A percentile compares a stretch with the other conserved stretches of the same genome.
These are phyloP conservation scores for Phylloboletellus chloephorus DNA, from an alignment of 1,284 basidiomycete genomes.

Conservation along the genomic window DNA sequence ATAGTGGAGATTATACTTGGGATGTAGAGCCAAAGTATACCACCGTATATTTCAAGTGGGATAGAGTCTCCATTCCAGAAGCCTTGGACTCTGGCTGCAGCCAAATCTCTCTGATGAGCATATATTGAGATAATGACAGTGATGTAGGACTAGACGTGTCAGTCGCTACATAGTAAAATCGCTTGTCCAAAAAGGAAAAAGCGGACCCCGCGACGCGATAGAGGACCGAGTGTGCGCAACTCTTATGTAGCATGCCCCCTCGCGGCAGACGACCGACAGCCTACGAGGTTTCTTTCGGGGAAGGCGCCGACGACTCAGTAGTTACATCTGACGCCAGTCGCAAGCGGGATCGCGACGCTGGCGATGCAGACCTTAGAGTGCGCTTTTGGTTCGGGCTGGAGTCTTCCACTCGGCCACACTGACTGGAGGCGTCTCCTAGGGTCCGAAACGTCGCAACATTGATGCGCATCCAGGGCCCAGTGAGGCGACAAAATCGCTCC, in stretches of 20 bases:
- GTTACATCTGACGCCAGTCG: constrained; percentile 27
- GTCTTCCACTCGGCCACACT: background rate
- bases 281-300: constrained; percentile 31
- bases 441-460: constrained; percentile 26
- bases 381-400: background rate
- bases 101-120: too few relatives aligned
- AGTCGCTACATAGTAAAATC: too few relatives aligned
- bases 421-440: constrained; percentile 8
- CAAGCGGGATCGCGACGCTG: constrained; percentile 22
- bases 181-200: too few relatives aligned
- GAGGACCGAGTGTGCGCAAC: too few relatives aligned
- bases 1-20: too few relatives aligned
- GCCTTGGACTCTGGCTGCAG: too few relatives aligned
- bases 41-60: too few relatives aligned
- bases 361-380: constrained; percentile 18
- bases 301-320: constrained; percentile 23
- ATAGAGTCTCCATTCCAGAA: too few relatives aligned
- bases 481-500: constrained; percentile 7
- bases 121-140: too few relatives aligned
- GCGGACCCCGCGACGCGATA: too few relatives aligned
- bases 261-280: constrained; percentile 31
- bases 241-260: constrained; percentile 16
- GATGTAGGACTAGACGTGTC: too few relatives aligned
- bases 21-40: too few relatives aligned
- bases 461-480: constrained; percentile 19